These are phyloP conservation scores for Chaetoscypha palmicola DNA, from an alignment of 2,329 filamentous ascomycete genomes.

Conservation along the genomic window DNA sequence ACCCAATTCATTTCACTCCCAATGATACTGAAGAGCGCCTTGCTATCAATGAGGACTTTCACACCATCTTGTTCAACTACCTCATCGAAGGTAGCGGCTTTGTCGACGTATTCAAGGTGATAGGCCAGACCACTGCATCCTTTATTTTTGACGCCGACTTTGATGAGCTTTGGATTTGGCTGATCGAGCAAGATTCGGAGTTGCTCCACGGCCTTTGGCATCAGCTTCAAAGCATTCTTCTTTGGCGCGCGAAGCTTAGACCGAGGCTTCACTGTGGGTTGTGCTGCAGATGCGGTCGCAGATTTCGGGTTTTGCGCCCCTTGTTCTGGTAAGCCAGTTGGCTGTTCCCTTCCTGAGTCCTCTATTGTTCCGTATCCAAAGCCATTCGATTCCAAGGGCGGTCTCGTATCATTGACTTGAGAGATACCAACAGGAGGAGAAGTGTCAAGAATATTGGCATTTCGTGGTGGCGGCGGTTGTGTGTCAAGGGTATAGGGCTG, in stretches of 20 bases:
- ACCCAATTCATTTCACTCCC: conserved; percentile 99
- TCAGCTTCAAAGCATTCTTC: conserved; percentile 79
- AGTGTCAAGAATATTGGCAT: conserved; percentile 50
- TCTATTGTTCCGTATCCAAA: conserved; percentile 47
- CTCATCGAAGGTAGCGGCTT: conserved; percentile 82
- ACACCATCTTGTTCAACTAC: conserved; percentile 93
- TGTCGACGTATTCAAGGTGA: conserved; percentile 90
- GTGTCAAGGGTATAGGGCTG: conserved; percentile 52
- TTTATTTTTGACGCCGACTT: conserved; percentile 87
- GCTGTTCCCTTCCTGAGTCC: conserved; percentile 57
- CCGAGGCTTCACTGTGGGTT: conserved; percentile 30
- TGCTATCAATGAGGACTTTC: conserved; percentile 92
- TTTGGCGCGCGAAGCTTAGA: conserved; percentile 66
- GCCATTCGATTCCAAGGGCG: conserved; percentile 36
- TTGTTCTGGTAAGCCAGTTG: conserved; percentile 47
- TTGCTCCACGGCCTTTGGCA: conserved; percentile 71
- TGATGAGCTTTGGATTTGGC: conserved; percentile 86
- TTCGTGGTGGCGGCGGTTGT: conserved; percentile 47
- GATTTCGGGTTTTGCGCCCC: conserved; percentile 62
- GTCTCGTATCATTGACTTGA: conserved; percentile 38
- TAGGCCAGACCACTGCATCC: conserved; percentile 93
- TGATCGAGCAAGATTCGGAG: conserved; percentile 70
- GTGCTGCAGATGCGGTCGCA: conserved; percentile 32
- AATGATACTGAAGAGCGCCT: conserved; percentile 95
- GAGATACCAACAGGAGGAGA: conserved; percentile 47